Base-by-base conservation (phyloP, 2,329 filamentous ascomycete species). In the Ascochyta fabae region DNA sequence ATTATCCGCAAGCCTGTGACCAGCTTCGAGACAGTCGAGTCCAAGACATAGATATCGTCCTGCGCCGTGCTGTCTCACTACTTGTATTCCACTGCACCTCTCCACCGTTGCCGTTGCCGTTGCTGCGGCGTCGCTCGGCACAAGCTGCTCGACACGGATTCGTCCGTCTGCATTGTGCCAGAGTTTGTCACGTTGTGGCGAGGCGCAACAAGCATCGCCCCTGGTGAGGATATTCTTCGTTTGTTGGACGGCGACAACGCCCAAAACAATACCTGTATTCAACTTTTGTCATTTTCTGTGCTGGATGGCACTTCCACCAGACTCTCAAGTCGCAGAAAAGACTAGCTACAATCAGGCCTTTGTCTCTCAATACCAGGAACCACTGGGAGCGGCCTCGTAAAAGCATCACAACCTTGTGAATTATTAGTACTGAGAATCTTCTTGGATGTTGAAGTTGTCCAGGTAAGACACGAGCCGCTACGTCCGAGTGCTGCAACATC, bases 101-200 rank as follows among this genome's bases (percentile, higher is more conserved):
- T 7, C 22, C 35, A 19, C 19, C 19, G 19, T 19, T 19, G 16
- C 31, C 15, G 13, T n/a, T 6, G 31, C 31, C 31, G 10, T n/a
- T 10, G 31, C n/a, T 34, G 31, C 13, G 23, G n/a, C 19, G 5
- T 27, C 19, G 2, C 33, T 19, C 15, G 48, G 41, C 22, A 34
- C 19, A 16, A 6, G 16, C n/a, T 6, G 13, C 22, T 22, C 12
- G 16, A 9, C 24, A 16, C 23, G 15, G 23, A 15, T 19, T 22
- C 12, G 42, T 45, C 31, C 24, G 23, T 31, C 41, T 49, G 53
- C 31, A 36, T 34, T 26, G 29, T 51, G 47, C 40, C 31, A 34
- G n/a, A 31, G 35, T 44, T 48, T 43, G 43, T 56, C 47, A 47
- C 53, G 22, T 39, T 23, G 47, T 56, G 36, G 43, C 53, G 44